Evolutionary conservation across 2,329 filamentous ascomycete genomes (phyloP), one percentile per base, ranked within the genome.

Genomic region (Trichoderma guizhouense): DNA sequence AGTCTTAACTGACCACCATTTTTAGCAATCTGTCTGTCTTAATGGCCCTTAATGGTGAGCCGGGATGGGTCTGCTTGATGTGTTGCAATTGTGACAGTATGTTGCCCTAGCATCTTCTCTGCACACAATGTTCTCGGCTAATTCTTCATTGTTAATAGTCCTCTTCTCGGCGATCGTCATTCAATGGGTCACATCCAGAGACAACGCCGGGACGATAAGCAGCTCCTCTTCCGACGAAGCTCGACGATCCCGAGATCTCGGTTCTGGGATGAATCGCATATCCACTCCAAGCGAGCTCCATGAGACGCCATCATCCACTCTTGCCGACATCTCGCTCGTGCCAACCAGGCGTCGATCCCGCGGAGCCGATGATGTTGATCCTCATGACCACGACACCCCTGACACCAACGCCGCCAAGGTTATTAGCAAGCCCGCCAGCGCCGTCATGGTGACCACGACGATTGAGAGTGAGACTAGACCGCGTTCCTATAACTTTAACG

Each of bases 31-130:
- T 91, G 3, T 85, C 86, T 3, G 84, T 91, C 0, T 79, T 91
- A 1, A 86, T 89, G 82, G 83, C 83, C 1, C 83, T 91, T 2
- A 79, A 88, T 28, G 89, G 89, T 14, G 89, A 91, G 76, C 88
- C 87, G 2, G 89, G 86, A 3, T 91, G 89, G 89, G 84, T 91
- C 3, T 91, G 89, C 74, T 83, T 91, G 5, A 88, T 90, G 82
- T 89, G 88, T 76, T 92, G 89, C 76, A 91, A 91, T 76, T 84
- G 85, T 73, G 89, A 91, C 76, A 86, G 88, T 89, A 79, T 76
- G 84, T 80, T 30, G 34, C 72, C 21, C 32, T 15, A 55, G 43
- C 39, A 30, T 30, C 30, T 26, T n/a, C 7, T 64, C 47, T 61
- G 11, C 3, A 47, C 15, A 43, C 18, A 43, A 14, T 21, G 43